A percentile compares a stretch with the other conserved stretches of the same genome.
Conservation (phyloP, 2,329 filamentous ascomycete species). For the Orbilia brochopaga region DNA sequence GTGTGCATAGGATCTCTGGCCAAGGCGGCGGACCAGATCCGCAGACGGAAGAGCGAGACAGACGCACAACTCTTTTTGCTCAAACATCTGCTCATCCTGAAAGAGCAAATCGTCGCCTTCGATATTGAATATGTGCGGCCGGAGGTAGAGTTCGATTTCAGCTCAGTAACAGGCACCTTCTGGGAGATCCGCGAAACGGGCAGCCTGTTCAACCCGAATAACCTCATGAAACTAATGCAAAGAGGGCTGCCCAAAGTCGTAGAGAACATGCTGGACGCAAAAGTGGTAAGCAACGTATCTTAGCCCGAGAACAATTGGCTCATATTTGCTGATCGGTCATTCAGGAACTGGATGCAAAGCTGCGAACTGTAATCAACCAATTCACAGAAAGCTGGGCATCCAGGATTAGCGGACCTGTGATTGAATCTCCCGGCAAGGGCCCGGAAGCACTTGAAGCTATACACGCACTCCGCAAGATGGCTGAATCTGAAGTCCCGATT, state of each 20-base stretch:
- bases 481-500: constrained; percentile 66
- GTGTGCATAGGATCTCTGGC: constrained; percentile 85
- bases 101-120: constrained; percentile 93
- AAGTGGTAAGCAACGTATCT: constrained; percentile 60
- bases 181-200: constrained; percentile 71
- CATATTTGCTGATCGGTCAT: constrained; percentile 16
- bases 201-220: constrained; percentile 69
- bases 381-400: constrained; percentile 67
- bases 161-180: constrained; percentile 69
- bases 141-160: constrained; percentile 71
- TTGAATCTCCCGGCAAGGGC: constrained; percentile 56
- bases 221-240: constrained; percentile 67
- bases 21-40: constrained; percentile 71
- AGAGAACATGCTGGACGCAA: constrained; percentile 74
- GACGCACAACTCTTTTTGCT: constrained; percentile 92
- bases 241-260: constrained; percentile 70
- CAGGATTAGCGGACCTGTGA: constrained; percentile 64
- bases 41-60: constrained; percentile 65
- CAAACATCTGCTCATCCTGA: constrained; percentile 90
- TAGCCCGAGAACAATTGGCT: background rate
- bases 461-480: constrained; percentile 62
- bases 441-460: constrained; percentile 59
- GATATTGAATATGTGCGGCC: constrained; percentile 81
- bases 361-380: constrained; percentile 70
- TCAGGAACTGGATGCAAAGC: constrained; percentile 66